Conservation (phyloP, 495 filamentous ascomycete genomes). For the Chaetomium tenue region DNA sequence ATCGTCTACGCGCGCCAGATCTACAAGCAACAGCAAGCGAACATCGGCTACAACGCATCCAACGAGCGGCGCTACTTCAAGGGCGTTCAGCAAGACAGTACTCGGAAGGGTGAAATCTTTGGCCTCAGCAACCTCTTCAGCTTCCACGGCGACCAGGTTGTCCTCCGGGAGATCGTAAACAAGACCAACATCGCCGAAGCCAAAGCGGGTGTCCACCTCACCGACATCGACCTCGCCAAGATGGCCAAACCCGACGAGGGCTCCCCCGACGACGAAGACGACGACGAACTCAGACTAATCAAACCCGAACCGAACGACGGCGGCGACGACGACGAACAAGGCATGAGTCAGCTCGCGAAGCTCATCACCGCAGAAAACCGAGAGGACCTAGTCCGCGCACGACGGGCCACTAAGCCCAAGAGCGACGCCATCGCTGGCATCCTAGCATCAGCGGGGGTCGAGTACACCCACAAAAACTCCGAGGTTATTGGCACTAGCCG, state of each 20-base stretch:
- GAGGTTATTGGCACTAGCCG: constrained; percentile 90
- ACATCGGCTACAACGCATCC: constrained; percentile 92
- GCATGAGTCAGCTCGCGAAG: constrained; percentile 74
- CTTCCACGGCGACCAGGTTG: constrained; percentile 73
- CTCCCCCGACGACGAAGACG: constrained; percentile 38
- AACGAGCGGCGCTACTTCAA: constrained; percentile 93
- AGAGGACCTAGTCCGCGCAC: constrained; percentile 33
- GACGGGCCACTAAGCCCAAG: constrained; percentile 39
- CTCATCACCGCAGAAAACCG: constrained; percentile 59
- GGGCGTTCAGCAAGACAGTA: constrained; percentile 80
- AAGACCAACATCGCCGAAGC: constrained; percentile 97
- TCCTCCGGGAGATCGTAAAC: constrained; percentile 90
- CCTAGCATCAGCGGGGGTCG: constrained; percentile 80
- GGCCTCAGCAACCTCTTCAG: constrained; percentile 84
- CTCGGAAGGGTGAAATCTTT: constrained; percentile 87
- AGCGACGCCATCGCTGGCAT: constrained; percentile 86
- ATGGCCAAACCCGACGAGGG: constrained; percentile 53
- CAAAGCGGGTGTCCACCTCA: constrained; percentile 76
- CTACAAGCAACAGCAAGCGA: constrained; percentile 98
- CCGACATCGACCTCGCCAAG: constrained; percentile 67
- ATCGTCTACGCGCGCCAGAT: constrained; percentile 97
- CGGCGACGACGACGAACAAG: constrained; percentile 51
- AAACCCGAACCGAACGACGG: constrained; percentile 45
- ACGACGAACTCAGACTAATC: constrained; percentile 39
- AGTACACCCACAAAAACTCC: constrained; percentile 95